Base-by-base conservation (phyloP, 192 early-diverging fungal genomes). In the Borealophlyctis nickersoniae region DNA sequence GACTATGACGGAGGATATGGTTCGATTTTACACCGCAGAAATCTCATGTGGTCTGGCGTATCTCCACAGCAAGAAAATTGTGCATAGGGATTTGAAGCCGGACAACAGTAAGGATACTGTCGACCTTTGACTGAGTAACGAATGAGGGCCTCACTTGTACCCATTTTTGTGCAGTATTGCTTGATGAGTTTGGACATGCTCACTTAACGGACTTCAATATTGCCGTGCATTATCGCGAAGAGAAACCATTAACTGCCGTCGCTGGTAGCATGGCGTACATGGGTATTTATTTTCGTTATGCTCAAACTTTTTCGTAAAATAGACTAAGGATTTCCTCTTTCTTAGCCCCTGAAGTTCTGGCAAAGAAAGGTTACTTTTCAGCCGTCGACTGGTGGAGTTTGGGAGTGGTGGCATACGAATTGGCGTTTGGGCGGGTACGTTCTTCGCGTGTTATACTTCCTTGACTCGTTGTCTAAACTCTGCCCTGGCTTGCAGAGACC, bases 201-300 rank as follows among this genome's bases (percentile, higher is more conserved):
- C 90, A 91, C 59, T 70, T 98, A 71, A 93, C 92, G 30, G 96
- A 98, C 72, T 98, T 98, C 65, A 98, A 98, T 75, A 94, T 98
- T 73, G 94, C 94, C 9, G 90, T 89, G 14, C 80, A 87, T 34
- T 88, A 80, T 65, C 78, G 80, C 36, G 73, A 75, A 4, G 76
- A 80, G 7, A 86, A 86, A 53, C 84, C 84, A 23, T 73, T 96
- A 63, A 91, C 85, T 4, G 89, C 90, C 29, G 86, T 88, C 3
- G 92, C 96, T 9, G 96, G 96, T 24, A 94, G 90, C 5, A 87
- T 87, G 53, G 87, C 89, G 26, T 98, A 98, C 63, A 96, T 98
- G 93, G 79, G 79, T 81, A 74, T 9, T 36, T 62, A 13, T 32
- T 23, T 54, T n/a, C 28, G 9, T 23, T 52, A n/a, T n/a, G n/a